A percentile compares a stretch with the other conserved stretches of the same genome.
phyloP scores from a whole-genome alignment of 306 rosid genomes.

The Astragalus glycyphyllos region DNA sequence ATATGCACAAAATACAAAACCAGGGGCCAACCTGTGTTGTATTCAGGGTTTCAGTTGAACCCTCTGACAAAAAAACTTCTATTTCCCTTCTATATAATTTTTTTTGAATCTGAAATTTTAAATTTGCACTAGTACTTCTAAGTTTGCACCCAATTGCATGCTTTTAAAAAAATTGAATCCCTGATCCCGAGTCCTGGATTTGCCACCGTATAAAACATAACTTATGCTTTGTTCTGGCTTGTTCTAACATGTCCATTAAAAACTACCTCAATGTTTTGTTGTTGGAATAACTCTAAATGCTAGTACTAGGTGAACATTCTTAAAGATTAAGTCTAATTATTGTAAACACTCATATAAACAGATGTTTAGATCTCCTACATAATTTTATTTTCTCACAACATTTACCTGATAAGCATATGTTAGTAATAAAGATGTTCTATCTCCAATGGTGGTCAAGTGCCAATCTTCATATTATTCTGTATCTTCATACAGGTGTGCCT shows the following conservation, averaged over 20 bases:
- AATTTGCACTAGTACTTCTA: too few species aligned
- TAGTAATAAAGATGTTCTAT: background rate
- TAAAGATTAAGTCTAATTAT: background rate
- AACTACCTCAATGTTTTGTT: background rate
- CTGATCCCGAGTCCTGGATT: too few species aligned
- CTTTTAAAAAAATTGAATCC: too few species aligned
- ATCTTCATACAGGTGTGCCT: conserved; percentile 26
- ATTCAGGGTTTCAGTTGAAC: too few species aligned
- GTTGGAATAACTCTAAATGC: background rate
- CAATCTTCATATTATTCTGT: conserved; percentile 18
- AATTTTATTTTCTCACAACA: background rate
- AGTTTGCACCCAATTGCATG: too few species aligned
- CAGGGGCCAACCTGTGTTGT: too few species aligned
- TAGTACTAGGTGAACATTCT: background rate
- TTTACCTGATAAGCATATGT: background rate
- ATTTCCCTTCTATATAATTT: too few species aligned
- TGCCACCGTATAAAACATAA: background rate
- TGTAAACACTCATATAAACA: background rate
- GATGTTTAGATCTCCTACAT: background rate
- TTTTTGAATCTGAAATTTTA: too few species aligned
- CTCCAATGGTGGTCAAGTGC: background rate
- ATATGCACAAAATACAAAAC: background rate
- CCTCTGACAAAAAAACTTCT: too few species aligned
- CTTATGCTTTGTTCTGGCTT: background rate
- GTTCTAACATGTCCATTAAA: background rate